Evolutionary conservation across 116 monocot species (phyloP).

Genomic region (Papilionanthe hybrid): DNA sequence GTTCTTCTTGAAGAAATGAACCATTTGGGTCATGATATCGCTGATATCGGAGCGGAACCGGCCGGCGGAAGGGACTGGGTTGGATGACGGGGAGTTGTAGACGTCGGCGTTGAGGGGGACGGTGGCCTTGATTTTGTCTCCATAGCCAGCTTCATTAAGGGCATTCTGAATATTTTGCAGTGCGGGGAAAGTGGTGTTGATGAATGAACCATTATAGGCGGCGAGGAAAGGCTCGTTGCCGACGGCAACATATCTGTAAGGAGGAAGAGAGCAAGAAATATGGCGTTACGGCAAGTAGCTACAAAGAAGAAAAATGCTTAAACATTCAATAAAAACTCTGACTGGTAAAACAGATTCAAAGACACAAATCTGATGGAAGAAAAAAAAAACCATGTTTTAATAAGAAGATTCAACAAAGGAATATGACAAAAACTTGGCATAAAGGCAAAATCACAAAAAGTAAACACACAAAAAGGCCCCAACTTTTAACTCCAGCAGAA

Average conservation of each 20-base stretch:
- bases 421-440: not conserved
- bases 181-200: conserved; percentile 51
- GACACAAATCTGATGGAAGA: not conserved
- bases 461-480: not conserved
- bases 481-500: not conserved
- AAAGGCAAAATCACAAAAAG: not conserved
- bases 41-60: conserved; percentile 29
- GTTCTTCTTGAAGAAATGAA: conserved; percentile 26
- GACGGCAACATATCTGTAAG: conserved; percentile 57
- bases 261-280: not conserved
- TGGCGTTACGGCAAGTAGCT: not conserved
- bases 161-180: conserved; percentile 63
- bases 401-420: not conserved
- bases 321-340: no score
- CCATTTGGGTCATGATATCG: conserved; percentile 28
- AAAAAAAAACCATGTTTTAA: not conserved
- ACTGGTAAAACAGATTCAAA: not conserved
- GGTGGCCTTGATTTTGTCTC: conserved; percentile 45
- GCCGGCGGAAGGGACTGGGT: conserved; percentile 30
- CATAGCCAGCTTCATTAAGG: conserved; percentile 42
- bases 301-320: no score
- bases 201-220: conserved; percentile 54
- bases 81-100: conserved; percentile 27
- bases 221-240: conserved; percentile 69
- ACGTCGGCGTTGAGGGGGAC: conserved; percentile 69